A percentile compares a stretch with the other conserved stretches of the same genome.
These are phyloP conservation scores for Neurospora sp. DNA, from an alignment of 495 filamentous ascomycete genomes.

Conservation along the genomic window DNA sequence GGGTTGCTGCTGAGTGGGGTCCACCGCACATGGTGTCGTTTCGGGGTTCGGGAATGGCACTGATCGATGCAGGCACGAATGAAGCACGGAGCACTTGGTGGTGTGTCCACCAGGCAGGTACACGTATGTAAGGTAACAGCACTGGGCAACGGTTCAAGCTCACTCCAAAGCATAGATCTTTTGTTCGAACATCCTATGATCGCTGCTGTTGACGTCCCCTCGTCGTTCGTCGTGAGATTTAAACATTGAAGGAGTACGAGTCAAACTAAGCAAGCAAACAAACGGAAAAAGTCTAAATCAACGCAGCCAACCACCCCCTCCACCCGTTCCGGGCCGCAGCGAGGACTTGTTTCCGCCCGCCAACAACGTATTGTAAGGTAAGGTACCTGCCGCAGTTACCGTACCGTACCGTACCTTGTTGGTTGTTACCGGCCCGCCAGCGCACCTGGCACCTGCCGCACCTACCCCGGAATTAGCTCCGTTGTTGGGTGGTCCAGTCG, in stretches of 20 bases:
- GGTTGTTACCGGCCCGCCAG: neutral
- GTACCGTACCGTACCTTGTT: neutral
- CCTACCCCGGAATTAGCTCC: neutral
- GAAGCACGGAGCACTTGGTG: neutral
- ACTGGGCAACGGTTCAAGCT: neutral
- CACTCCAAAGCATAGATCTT: neutral
- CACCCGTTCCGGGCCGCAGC: neutral
- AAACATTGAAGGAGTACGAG: neutral
- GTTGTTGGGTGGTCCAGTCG: neutral
- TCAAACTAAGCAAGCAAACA: neutral
- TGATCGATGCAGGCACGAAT: neutral
- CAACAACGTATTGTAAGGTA: neutral
- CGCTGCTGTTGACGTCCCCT: neutral
- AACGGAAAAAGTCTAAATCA: neutral
- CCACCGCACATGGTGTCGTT: neutral
- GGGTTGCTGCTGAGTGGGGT: neutral
- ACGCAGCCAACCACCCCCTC: neutral
- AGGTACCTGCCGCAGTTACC: neutral
- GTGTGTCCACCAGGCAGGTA: neutral
- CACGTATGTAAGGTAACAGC: neutral
- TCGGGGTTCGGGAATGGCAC: neutral
- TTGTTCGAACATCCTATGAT: neutral
- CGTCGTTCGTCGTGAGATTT: neutral
- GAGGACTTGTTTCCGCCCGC: too few species aligned
- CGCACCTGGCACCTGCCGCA: neutral